Evolutionary conservation across 169 alveolate species (phyloP).

Genomic region (Amoebophrya sp.): DNA sequence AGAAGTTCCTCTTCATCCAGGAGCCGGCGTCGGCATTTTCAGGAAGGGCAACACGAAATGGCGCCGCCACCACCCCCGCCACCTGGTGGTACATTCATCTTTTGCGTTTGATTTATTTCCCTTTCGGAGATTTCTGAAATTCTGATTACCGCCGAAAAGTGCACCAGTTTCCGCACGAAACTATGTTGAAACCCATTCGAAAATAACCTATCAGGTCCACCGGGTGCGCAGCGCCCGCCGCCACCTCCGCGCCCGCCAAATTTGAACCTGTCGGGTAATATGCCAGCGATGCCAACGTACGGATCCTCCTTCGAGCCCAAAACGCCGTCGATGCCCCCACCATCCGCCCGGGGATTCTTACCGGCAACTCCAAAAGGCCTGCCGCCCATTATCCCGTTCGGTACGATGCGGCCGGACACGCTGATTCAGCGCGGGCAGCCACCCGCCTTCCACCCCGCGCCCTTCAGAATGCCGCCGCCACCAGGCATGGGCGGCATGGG

Average conservation of each 20-base stretch:
- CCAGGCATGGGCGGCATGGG: slow-evolving; percentile 20
- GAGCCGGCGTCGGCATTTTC: background rate
- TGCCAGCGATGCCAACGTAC: background rate
- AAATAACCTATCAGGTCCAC: no score
- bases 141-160: no score
- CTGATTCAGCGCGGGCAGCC: background rate
- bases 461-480: background rate
- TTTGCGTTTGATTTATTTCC: no score
- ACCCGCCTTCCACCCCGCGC: slow-evolving; percentile 25
- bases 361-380: background rate
- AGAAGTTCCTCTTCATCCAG: no score
- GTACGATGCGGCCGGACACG: background rate
- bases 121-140: no score
- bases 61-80: slow-evolving; percentile 22
- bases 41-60: background rate
- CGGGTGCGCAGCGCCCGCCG: background rate
- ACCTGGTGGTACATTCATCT: no score
- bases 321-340: background rate
- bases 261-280: background rate
- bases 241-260: slow-evolving; percentile 31
- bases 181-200: no score
- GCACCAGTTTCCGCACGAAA: no score
- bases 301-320: background rate
- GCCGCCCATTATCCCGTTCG: background rate
- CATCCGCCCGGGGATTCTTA: background rate